Evolutionary conservation across 305 asterid genomes (phyloP).

Genomic region (Fraxinus platypoda): DNA sequence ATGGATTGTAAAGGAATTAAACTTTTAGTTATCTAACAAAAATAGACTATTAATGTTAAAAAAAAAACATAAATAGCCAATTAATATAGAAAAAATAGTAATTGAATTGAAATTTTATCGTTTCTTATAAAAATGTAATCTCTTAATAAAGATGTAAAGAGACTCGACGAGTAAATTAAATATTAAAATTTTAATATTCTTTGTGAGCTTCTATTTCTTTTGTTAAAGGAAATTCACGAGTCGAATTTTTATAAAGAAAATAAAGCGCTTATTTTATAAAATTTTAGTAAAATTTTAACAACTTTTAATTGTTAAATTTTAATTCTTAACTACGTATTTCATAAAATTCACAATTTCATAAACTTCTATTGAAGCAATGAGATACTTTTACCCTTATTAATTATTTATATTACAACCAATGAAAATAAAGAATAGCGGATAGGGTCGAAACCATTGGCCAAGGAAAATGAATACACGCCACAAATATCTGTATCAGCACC

Average conservation of each 20-base stretch:
- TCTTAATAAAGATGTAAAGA: not conserved
- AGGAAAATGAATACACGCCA: not conserved
- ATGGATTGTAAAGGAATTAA: not conserved
- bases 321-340: not conserved
- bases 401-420: slow-evolving; percentile 19
- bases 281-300: too few relatives aligned
- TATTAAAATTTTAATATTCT: too few relatives aligned
- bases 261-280: too few relatives aligned
- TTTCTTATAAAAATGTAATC: not conserved
- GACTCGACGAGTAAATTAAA: not conserved
- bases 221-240: not conserved
- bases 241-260: not conserved
- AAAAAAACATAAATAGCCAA: not conserved
- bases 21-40: not conserved
- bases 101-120: not conserved
- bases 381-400: not conserved
- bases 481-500: slow-evolving; percentile 17
- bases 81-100: not conserved
- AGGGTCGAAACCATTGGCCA: slow-evolving; percentile 30
- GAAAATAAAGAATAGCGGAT: slow-evolving; percentile 21
- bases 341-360: not conserved
- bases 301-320: too few relatives aligned
- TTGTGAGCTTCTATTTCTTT: not conserved
- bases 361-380: not conserved
- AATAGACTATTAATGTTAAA: not conserved